Conservation (phyloP, 495 filamentous ascomycete genomes). For the Beverwykella pulmonaria region DNA sequence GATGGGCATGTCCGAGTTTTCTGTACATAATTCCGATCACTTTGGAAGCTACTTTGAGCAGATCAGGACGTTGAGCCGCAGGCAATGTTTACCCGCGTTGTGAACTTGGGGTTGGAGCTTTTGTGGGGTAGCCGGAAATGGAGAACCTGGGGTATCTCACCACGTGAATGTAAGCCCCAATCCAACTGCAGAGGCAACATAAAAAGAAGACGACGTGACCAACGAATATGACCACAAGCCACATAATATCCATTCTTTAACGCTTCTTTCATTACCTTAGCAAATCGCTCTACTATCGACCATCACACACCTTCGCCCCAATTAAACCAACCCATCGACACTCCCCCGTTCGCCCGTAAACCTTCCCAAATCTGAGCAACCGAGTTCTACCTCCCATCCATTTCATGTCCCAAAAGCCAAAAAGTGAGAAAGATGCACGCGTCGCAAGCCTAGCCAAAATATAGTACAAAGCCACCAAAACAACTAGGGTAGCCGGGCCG, state of each 20-base stretch:
- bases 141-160: not conserved
- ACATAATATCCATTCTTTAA: no score
- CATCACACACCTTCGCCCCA: no score
- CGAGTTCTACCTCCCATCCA: not conserved
- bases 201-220: no score
- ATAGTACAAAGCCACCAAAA: slow-evolving; percentile 7
- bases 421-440: not conserved
- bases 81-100: not conserved
- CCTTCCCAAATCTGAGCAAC: not conserved
- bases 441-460: slow-evolving; percentile 5
- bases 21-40: not conserved
- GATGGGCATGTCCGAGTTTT: no score
- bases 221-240: no score
- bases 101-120: not conserved
- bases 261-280: no score
- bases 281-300: no score
- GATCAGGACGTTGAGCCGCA: not conserved
- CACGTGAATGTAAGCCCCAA: no score
- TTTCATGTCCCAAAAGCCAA: not conserved
- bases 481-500: not conserved
- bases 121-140: not conserved
- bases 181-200: no score
- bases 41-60: not conserved
- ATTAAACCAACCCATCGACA: no score
- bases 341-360: not conserved